A percentile compares a stretch with the other conserved stretches of the same genome.
Evolutionary conservation across 768 basidiomycete species (phyloP).

Genomic region (Xanthoconium purpureum): DNA sequence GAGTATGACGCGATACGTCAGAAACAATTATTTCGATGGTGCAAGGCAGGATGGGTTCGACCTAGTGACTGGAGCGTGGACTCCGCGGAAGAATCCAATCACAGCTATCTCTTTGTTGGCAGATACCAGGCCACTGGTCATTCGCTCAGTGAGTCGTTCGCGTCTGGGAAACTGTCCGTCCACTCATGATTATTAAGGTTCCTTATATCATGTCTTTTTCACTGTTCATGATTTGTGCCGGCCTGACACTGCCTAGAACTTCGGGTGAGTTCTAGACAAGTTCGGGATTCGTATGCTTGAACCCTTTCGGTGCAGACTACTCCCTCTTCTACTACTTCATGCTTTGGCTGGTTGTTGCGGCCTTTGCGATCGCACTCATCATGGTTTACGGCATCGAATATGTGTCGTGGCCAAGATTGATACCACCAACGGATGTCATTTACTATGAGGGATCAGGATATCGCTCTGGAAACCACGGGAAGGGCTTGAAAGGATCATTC

Average conservation of each 20-base stretch:
- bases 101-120: slow-evolving; percentile 68
- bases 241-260: slow-evolving; percentile 79
- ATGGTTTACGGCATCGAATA: slow-evolving; percentile 87
- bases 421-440: slow-evolving; percentile 74
- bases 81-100: slow-evolving; percentile 72
- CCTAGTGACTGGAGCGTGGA: slow-evolving; percentile 88
- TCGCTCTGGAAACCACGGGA: slow-evolving; percentile 73
- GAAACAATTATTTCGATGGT: slow-evolving; percentile 97
- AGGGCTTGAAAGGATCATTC: slow-evolving; percentile 53
- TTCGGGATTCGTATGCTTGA: background rate
- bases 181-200: slow-evolving; percentile 49
- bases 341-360: slow-evolving; percentile 70
- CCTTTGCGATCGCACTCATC: slow-evolving; percentile 68
- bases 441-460: slow-evolving; percentile 89
- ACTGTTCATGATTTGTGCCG: slow-evolving; percentile 84
- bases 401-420: slow-evolving; percentile 89
- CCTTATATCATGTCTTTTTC: slow-evolving; percentile 81
- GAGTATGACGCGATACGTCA: slow-evolving; percentile 79
- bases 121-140: slow-evolving; percentile 77
- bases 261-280: slow-evolving; percentile 58
- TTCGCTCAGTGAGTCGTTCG: slow-evolving; percentile 66
- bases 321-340: slow-evolving; percentile 82
- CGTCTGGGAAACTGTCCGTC: background rate
- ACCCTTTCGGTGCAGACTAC: slow-evolving; percentile 52
- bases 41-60: slow-evolving; percentile 93